Evolutionary conservation across 1,139 yeast genomes (phyloP), one percentile per base, ranked within the genome.

Genomic region (Saccharomycopsis phalli): DNA sequence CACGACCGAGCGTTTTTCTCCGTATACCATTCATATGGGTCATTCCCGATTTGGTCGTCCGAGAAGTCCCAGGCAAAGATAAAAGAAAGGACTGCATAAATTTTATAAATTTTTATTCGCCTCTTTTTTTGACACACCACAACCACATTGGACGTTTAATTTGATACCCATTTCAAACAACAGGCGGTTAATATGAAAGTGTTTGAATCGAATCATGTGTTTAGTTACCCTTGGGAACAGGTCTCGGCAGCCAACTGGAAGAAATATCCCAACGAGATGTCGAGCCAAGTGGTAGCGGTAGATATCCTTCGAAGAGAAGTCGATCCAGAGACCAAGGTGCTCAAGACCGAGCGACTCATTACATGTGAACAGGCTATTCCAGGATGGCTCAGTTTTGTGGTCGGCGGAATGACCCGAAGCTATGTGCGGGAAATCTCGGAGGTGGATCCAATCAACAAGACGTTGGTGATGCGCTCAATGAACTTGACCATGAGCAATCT

Each of bases 161-260:
- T n/a, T n/a, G n/a, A n/a, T n/a, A n/a, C n/a, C n/a, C n/a, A n/a
- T n/a, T n/a, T n/a, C n/a, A n/a, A n/a, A n/a, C n/a, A n/a, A n/a
- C n/a, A n/a, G n/a, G n/a, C 27, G n/a, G 19, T 8, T 8, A 47
- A 31, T 41, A 87, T 88, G 97, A 86, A 81, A 60, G 68, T 87
- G 44, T 87, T 84, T 55, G 75, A 74, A 39, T 71, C 83, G 32
- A 59, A 67, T 18, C 91, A 82, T 57, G 65, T 62, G 28, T 88
- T 86, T 59, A 65, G 74, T 47, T 88, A 88, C 54, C 74, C 94
- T 0, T 88, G 97, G 96, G 94, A 82, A 31, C 87, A 84, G 54
- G 95, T 91, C 16, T 82, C 95, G 1, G 88, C 94, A 0, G 97
- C 97, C 45, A 88, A 91, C 60, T 91, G 98, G 98, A 78, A 76